These are phyloP conservation scores for Alternaria brassicae DNA, from an alignment of 2,329 filamentous ascomycete species.

Conservation along the genomic window DNA sequence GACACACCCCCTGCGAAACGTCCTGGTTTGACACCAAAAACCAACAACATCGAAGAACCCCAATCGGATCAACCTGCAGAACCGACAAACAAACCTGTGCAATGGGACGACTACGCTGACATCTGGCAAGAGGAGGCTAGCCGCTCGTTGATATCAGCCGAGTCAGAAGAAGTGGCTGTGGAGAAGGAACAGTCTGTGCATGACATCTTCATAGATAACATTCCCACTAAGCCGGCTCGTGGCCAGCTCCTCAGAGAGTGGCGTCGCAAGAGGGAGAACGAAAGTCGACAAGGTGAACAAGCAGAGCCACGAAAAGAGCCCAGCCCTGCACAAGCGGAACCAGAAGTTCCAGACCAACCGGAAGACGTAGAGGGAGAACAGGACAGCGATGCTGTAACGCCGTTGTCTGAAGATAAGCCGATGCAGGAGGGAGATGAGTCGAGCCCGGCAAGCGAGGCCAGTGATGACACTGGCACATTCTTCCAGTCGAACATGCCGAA, in stretches of 20 bases:
- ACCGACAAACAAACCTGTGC: constrained; percentile 1
- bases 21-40: not conserved
- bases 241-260: constrained; percentile 53
- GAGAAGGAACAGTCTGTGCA: constrained; percentile 31
- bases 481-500: constrained; percentile 44
- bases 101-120: constrained; percentile 43
- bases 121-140: constrained; percentile 60
- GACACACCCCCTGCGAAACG: constrained; percentile 27
- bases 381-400: constrained; percentile 16
- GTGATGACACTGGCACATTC: constrained; percentile 49
- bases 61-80: constrained; percentile 1
- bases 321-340: constrained; percentile 7
- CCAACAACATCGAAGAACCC: constrained; percentile 1
- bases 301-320: constrained; percentile 34
- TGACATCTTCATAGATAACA: constrained; percentile 46
- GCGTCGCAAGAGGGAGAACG: constrained; percentile 49
- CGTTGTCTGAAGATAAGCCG: constrained; percentile 12
- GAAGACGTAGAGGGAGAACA: constrained; percentile 24
- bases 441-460: constrained; percentile 33
- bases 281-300: constrained; percentile 51
- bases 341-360: not conserved
- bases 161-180: constrained; percentile 25
- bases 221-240: constrained; percentile 42
- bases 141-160: constrained; percentile 35
- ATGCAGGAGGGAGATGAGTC: constrained; percentile 21